Conservation (phyloP, 2,329 filamentous ascomycete genomes). For the Alternaria ethzedia region DNA sequence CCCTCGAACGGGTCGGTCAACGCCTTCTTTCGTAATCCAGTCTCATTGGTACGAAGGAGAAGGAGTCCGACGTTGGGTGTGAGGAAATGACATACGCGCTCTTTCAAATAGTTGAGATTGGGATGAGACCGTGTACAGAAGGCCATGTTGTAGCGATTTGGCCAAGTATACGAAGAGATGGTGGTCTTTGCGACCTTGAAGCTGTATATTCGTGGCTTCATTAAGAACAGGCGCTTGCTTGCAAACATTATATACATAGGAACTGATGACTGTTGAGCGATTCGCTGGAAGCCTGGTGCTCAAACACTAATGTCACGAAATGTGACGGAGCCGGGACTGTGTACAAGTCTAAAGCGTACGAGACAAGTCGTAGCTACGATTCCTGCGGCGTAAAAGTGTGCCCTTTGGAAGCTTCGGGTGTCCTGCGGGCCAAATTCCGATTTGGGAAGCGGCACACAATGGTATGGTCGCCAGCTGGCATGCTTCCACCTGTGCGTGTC, state of each 20-base stretch:
- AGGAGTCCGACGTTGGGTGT: neutral
- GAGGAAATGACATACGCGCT: neutral
- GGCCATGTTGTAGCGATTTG: neutral
- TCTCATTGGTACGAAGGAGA: neutral
- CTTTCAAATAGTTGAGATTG: neutral
- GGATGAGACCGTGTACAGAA: neutral
- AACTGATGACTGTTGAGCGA: constrained; percentile 7
- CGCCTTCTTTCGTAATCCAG: neutral
- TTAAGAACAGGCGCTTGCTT: neutral
- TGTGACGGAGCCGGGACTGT: neutral
- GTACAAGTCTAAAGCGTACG: neutral
- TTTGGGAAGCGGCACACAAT: neutral
- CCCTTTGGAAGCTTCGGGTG: neutral
- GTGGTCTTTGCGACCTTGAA: neutral
- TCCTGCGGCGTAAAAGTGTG: neutral
- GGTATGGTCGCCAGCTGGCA: neutral
- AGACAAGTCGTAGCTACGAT: neutral
- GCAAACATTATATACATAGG: neutral
- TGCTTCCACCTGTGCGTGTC: neutral
- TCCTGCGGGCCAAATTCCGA: neutral
- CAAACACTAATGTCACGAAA: neutral
- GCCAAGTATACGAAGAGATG: neutral
- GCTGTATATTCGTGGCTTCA: neutral
- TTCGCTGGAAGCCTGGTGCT: constrained; percentile 8
- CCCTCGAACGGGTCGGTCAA: constrained; percentile 3